Conservation (phyloP, 2,329 filamentous ascomycete species). For the Fusarium torulosum region DNA sequence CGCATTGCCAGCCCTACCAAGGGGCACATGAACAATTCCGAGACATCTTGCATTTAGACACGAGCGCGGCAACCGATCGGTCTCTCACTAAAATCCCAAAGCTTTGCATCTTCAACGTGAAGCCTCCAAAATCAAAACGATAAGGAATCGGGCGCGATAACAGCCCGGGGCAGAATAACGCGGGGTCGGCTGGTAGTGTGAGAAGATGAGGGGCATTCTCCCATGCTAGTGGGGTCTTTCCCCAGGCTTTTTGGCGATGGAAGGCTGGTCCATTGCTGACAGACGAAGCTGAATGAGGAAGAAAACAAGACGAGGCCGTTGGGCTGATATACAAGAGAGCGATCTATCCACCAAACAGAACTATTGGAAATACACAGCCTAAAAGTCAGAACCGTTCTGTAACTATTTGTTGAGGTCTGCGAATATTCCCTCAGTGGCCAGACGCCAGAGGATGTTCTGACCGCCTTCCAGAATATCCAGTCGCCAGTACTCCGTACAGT, state of each 20-base stretch:
- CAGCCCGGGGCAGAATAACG: slow-evolving; percentile 11
- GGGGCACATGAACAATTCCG: slow-evolving; percentile 11
- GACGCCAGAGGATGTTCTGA: slow-evolving; percentile 32
- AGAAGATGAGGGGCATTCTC: slow-evolving; percentile 31
- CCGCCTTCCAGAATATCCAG: slow-evolving; percentile 40
- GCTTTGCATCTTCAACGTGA: neutral
- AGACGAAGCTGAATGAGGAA: slow-evolving; percentile 27
- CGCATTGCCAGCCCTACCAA: slow-evolving; percentile 13
- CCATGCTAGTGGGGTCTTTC: slow-evolving; percentile 21
- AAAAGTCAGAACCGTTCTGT: neutral
- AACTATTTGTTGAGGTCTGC: slow-evolving; percentile 19
- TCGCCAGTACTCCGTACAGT: no score
- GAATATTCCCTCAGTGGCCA: slow-evolving; percentile 32
- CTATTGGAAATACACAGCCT: neutral
- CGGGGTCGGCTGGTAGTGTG: slow-evolving; percentile 33
- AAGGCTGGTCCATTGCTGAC: neutral
- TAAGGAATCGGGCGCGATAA: slow-evolving; percentile 33
- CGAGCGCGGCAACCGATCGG: neutral
- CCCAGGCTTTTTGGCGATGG: slow-evolving; percentile 18
- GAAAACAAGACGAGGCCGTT: slow-evolving; percentile 19
- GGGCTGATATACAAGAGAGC: slow-evolving; percentile 1
- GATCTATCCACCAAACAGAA: neutral
- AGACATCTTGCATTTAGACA: neutral
- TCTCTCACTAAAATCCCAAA: neutral
- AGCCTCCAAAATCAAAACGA: slow-evolving; percentile 8